phyloP scores from a whole-genome alignment of 176 grass and related monocot species.

The Eremochloa ophiuroides region DNA sequence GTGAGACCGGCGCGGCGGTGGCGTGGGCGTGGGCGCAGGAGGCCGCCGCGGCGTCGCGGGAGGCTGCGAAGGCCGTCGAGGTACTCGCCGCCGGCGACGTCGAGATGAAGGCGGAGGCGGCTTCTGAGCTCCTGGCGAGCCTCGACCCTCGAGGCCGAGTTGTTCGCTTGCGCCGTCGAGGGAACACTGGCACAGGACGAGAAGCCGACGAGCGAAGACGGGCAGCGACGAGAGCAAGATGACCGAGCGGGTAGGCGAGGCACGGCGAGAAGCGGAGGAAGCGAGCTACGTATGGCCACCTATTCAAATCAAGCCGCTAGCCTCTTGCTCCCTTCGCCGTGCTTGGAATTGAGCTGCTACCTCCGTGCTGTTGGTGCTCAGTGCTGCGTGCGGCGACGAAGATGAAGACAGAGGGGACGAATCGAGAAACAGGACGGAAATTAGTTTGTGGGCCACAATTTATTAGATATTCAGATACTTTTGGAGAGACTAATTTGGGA shows the following conservation, averaged over 20 bases:
- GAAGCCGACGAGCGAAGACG: conserved; percentile 43
- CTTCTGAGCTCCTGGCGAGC: conserved; percentile 40
- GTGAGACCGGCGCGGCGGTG: conserved; percentile 27
- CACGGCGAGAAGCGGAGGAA: conserved; percentile 38
- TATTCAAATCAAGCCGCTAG: no score
- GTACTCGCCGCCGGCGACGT: conserved; percentile 47
- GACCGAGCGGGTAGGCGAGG: conserved; percentile 17
- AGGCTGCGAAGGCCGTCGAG: conserved; percentile 29
- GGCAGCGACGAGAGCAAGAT: neutral
- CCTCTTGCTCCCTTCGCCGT: no score
- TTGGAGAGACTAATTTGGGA: no score
- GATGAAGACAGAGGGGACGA: no score
- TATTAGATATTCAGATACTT: no score
- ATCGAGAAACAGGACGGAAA: no score
- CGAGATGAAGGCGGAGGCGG: conserved; percentile 36
- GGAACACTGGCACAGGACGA: conserved; percentile 18
- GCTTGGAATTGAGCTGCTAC: no score
- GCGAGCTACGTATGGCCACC: no score
- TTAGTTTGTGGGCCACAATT: no score
- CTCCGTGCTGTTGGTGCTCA: no score
- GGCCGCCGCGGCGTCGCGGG: conserved; percentile 11
- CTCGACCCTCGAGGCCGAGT: conserved; percentile 57
- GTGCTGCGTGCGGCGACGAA: no score
- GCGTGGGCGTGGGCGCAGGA: conserved; percentile 22
- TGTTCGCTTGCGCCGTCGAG: conserved; percentile 15